Base-by-base conservation (phyloP, 1,139 yeast genomes). In the Oligophagozyma castellii region DNA sequence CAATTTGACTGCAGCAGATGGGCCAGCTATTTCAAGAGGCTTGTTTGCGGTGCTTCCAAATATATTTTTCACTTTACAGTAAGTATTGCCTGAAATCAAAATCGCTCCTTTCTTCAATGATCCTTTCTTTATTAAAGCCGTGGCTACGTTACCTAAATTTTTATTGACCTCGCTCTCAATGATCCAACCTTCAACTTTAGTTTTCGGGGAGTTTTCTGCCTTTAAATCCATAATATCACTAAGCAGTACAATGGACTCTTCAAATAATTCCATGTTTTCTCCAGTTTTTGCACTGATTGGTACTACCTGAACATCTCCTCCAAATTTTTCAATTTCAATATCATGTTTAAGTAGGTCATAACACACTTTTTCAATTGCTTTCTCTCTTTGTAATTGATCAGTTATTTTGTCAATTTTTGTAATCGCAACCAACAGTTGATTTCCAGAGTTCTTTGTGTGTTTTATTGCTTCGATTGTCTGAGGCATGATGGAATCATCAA, bases 401-500 rank as follows among this genome's bases (percentile, higher is more conserved):
- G 78, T 68, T 15, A 78, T 78, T 43, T 75, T 77, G 52, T 89
- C 99, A 44, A 93, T 79, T 53, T 89, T 89, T 45, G 92, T 89
- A 29, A 92, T 69, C 2, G 96, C 96, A 3, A 89, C 93, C 35
- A 89, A 76, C 39, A 86, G 64, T 1, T 92, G 93, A 14, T 81
- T 93, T 1, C 81, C 80, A 6, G 53, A 47, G 3, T 70, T 72
- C 42, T 78, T 76, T 7, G 94, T 89, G 53, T 92, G 98, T 44
- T 80, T 83, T 34, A 89, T 83, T 2, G 98, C 96, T 53, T 89
- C 99, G 24, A 75, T 66, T 0, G 99, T 92, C 50, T 89, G 99
- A 0, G 98, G 96, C 93, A 79, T 89, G 14, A 92, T 93, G 1
- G 95, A 80, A 55, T 89, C 99, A 54, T 89, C 96, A 1, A 94